These are phyloP conservation scores for Fusarium fracticaudum DNA, from an alignment of 2,329 filamentous ascomycete species.

Conservation along the genomic window DNA sequence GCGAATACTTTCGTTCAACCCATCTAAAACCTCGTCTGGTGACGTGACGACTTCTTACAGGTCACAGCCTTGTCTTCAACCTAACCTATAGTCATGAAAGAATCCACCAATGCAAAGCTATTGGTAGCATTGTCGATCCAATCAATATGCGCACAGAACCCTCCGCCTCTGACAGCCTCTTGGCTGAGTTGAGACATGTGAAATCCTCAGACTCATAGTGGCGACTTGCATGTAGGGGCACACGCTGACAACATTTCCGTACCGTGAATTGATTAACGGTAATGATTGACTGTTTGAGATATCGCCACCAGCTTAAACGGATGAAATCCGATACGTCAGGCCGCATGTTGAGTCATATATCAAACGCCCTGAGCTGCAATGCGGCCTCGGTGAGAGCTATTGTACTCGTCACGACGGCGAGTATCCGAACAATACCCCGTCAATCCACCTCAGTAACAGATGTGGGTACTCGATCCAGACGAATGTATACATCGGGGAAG, in stretches of 20 bases:
- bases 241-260: background rate
- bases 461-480: background rate
- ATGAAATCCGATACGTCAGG: background rate
- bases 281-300: background rate
- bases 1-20: background rate
- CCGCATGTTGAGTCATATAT: background rate
- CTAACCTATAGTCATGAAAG: background rate
- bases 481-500: background rate
- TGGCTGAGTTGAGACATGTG: background rate
- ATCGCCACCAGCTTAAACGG: background rate
- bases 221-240: constrained; percentile 1
- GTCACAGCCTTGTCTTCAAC: background rate
- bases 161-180: background rate
- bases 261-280: background rate
- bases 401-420: background rate
- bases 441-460: background rate
- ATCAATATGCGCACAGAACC: background rate
- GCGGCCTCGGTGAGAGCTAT: background rate
- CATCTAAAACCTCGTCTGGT: background rate
- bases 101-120: background rate
- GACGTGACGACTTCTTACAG: background rate
- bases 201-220: background rate
- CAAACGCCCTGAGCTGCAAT: background rate
- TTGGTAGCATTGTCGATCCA: background rate
- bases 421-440: background rate